Base-by-base conservation (phyloP, 495 filamentous ascomycete species). In the Podospora sp. region DNA sequence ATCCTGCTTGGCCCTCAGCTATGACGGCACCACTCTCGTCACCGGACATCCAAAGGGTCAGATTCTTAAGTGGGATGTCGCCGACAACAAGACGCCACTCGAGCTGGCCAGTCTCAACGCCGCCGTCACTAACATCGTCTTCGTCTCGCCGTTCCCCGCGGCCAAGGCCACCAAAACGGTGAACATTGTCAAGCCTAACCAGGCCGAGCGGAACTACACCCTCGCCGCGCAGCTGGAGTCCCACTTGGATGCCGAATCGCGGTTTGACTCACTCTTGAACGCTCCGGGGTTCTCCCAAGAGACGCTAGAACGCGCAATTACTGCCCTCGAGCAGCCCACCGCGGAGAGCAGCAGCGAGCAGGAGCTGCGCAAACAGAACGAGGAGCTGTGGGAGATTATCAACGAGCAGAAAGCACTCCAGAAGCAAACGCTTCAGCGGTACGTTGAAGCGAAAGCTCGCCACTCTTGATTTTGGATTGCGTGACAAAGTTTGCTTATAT, bases 41-140 rank as follows among this genome's bases (percentile, higher is more conserved):
- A 91, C 93, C 1, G 93, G 92, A n/a, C 93, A 97, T 69, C 80
- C 86, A 22, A 89, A 83, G 70, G 93, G 93, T 36, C 90, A 91
- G 72, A 82, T 96, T n/a, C 78, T 90, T 11, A 81, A 83, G 27
- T 97, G 93, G 93, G 69, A 75, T 35, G 65, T 79, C 22, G 71
- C 70, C 20, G 91, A 93, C 73, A 83, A 91, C 27, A 88, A 89
- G 49, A 85, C 85, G 61, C 85, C 87, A 6, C 84, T 86, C 40
- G 85, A 87, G 26, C 68, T 94, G 60, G 82, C 87, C 16, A 91
- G 90, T 67, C 83, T 90, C 70, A 89, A 89, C 26, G 88, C 92
- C 33, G 88, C 92, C 7, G 86, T 96, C 58, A 95, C 91, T 8
- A 97, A 95, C 64, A 68, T 97, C 20, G 71, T 79, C 40, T 88